A percentile compares a stretch with the other conserved stretches of the same genome.
phyloP scores from a whole-genome alignment of 1,284 basidiomycete genomes.

The Trichosporon sp. region DNA sequence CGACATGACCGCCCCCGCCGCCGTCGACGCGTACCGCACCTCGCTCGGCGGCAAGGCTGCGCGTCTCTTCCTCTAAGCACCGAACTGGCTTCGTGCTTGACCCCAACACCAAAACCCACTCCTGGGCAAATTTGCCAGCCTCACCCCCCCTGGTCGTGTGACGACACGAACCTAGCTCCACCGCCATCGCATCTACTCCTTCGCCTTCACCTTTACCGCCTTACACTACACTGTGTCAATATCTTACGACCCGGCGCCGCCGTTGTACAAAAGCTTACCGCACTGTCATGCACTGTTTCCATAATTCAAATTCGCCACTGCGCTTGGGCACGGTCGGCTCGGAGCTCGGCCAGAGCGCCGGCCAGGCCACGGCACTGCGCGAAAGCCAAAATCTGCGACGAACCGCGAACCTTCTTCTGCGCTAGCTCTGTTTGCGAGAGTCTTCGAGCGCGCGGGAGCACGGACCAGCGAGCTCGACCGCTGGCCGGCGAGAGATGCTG shows the following conservation, averaged over 20 bases:
- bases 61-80: not conserved
- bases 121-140: not conserved
- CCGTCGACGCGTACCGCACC: not conserved
- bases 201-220: not conserved
- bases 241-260: not conserved
- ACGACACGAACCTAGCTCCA: not conserved
- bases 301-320: not conserved
- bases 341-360: not conserved
- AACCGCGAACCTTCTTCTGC: not conserved
- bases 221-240: not conserved
- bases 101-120: not conserved
- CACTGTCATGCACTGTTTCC: conserved; percentile 5
- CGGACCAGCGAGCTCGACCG: no score
- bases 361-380: not conserved
- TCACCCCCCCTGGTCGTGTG: conserved; percentile 1
- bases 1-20: not conserved
- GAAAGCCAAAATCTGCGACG: not conserved
- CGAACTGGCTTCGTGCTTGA: not conserved
- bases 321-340: not conserved
- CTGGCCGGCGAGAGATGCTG: no score
- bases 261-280: not conserved
- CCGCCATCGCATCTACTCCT: not conserved
- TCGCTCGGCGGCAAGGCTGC: not conserved
- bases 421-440: not conserved
- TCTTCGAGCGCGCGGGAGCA: not conserved